Evolutionary conservation across 1,139 yeast genomes (phyloP).

Genomic region (Blastobotrys illinoisensis): DNA sequence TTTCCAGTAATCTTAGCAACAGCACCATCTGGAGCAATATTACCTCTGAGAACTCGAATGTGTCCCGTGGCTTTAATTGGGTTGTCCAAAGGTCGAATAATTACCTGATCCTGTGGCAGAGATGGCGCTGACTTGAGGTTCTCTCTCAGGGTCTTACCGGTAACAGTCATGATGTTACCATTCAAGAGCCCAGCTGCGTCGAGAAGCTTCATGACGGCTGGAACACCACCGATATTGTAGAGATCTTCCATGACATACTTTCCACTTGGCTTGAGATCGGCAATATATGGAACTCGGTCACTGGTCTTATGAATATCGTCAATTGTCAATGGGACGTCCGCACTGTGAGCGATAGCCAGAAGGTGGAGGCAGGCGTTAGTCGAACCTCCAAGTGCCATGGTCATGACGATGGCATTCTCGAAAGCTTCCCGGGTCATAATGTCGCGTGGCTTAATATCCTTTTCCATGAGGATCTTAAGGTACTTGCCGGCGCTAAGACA

Average conservation of each 20-base stretch:
- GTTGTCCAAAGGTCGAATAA: conserved; percentile 58
- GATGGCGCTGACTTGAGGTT: conserved; percentile 54
- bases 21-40: conserved; percentile 87
- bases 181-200: conserved; percentile 70
- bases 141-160: conserved; percentile 83
- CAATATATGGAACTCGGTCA: conserved; percentile 76
- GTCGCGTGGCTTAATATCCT: conserved; percentile 75
- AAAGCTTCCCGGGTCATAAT: conserved; percentile 79
- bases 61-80: conserved; percentile 85
- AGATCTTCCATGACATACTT: conserved; percentile 91
- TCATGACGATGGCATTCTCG: conserved; percentile 82
- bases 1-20: conserved; percentile 94
- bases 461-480: conserved; percentile 60
- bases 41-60: conserved; percentile 77
- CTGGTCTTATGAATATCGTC: conserved; percentile 87
- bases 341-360: conserved; percentile 81
- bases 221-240: conserved; percentile 78
- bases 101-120: conserved; percentile 65
- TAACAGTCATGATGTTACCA: conserved; percentile 70
- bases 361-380: conserved; percentile 86
- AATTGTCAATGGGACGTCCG: conserved; percentile 69
- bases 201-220: conserved; percentile 80
- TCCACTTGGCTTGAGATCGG: conserved; percentile 91
- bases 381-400: conserved; percentile 89
- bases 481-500: conserved; percentile 75